Evolutionary conservation across 1,284 basidiomycete genomes (phyloP).

Genomic region (Agaricales sp.): DNA sequence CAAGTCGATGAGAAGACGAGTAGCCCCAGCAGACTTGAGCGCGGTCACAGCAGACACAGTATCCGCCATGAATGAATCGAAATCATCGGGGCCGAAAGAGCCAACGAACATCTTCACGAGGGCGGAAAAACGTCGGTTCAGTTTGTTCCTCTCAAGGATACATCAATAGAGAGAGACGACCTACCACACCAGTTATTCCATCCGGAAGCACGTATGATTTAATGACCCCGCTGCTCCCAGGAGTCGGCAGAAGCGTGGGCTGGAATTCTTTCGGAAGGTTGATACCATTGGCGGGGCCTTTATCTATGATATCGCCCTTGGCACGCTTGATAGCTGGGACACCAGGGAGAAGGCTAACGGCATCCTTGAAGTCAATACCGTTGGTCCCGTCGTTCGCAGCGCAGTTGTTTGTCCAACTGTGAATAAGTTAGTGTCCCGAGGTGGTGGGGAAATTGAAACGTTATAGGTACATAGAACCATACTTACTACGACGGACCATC

Average conservation of each 20-base stretch:
- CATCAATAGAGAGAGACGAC: conserved; percentile 13
- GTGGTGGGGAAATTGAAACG: no score
- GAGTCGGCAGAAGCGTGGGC: conserved; percentile 34
- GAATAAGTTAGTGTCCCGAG: background rate
- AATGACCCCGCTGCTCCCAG: conserved; percentile 42
- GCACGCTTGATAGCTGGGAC: conserved; percentile 17
- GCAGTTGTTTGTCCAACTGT: conserved; percentile 53
- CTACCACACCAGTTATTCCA: conserved; percentile 48
- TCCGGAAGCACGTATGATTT: conserved; percentile 49
- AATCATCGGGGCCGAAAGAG: conserved; percentile 41
- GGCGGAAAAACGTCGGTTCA: background rate
- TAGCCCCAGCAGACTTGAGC: conserved; percentile 39
- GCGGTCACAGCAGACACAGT: conserved; percentile 32
- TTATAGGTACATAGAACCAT: conserved; percentile 1
- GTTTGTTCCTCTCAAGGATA: background rate
- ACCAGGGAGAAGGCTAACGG: conserved; percentile 8
- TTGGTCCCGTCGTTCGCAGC: conserved; percentile 43
- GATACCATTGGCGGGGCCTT: conserved; percentile 23
- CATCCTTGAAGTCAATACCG: conserved; percentile 37
- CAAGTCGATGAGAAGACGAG: conserved; percentile 44
- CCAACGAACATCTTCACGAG: conserved; percentile 47
- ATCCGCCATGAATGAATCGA: conserved; percentile 43
- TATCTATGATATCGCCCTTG: conserved; percentile 35
- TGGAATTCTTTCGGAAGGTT: conserved; percentile 38
- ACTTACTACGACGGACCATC: conserved; percentile 43